Conservation (phyloP, 257 asterid genomes). For the Datura wrightii region DNA sequence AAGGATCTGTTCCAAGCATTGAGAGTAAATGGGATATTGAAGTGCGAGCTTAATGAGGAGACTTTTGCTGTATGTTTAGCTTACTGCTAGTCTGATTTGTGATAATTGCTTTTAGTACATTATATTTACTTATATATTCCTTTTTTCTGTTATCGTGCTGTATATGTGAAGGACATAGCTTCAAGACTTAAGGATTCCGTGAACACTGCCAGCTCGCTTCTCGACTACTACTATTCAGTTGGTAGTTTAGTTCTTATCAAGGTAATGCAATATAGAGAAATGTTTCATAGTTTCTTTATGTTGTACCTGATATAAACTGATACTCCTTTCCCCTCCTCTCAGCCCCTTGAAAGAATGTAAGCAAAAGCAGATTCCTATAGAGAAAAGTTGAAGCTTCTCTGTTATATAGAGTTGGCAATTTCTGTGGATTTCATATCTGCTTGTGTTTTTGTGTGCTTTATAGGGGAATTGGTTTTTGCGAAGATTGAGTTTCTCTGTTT, state of each 20-base stretch:
- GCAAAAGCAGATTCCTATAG: not conserved
- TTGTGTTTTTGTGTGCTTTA: not conserved
- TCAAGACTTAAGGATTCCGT: conserved; percentile 66
- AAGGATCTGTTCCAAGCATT: conserved; percentile 78
- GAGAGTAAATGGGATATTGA: conserved; percentile 66
- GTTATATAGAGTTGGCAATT: not conserved
- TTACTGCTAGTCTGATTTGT: conserved; percentile 31
- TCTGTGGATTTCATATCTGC: not conserved
- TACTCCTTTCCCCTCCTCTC: not conserved
- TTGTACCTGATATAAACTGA: not conserved
- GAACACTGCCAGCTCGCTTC: conserved; percentile 61
- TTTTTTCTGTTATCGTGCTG: conserved; percentile 17
- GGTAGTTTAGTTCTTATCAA: conserved; percentile 73
- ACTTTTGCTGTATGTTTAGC: conserved; percentile 57
- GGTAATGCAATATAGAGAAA: conserved; percentile 49
- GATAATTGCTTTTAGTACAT: not conserved
- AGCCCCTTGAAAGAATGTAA: conserved; percentile 16
- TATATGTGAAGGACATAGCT: conserved; percentile 57
- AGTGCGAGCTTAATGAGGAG: conserved; percentile 66
- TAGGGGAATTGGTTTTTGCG: not conserved
- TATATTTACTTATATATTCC: conserved; percentile 12
- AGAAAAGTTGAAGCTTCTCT: conserved; percentile 4
- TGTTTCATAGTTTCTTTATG: conserved; percentile 12
- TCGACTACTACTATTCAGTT: conserved; percentile 72
- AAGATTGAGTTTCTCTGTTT: not conserved